A percentile compares a stretch with the other conserved stretches of the same genome.
These are phyloP conservation scores for Kodamaea fukazawae DNA, from an alignment of 805 yeast species.

Conservation along the genomic window DNA sequence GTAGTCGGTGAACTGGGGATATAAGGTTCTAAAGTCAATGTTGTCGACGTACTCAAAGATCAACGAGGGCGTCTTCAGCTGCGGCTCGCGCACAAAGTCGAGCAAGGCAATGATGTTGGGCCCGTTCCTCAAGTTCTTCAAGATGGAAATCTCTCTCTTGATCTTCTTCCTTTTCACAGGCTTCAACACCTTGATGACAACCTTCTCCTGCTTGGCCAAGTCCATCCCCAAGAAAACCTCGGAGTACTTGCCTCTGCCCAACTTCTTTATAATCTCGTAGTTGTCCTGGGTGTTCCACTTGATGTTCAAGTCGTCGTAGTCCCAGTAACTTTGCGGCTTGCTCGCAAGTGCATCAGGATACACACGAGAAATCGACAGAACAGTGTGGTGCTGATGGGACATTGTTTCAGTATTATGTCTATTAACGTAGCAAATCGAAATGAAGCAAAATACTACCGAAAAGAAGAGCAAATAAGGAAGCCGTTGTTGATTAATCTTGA, in stretches of 20 bases:
- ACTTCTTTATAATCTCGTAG: conserved; percentile 78
- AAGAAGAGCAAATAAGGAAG: conserved; percentile 3
- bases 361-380: conserved; percentile 65
- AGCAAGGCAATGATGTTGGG: conserved; percentile 72
- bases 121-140: conserved; percentile 81
- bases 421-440: conserved; percentile 7
- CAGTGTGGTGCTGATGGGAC: conserved; percentile 19
- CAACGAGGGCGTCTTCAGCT: conserved; percentile 81
- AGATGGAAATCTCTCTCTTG: conserved; percentile 82
- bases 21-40: conserved; percentile 80
- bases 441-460: conserved; percentile 6
- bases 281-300: conserved; percentile 84
- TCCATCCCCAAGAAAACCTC: conserved; percentile 89
- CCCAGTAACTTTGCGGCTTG: conserved; percentile 85
- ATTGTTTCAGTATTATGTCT: conserved; percentile 1
- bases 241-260: conserved; percentile 91
- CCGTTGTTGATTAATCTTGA: not conserved
- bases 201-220: conserved; percentile 54
- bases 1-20: conserved; percentile 70
- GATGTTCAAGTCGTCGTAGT: conserved; percentile 62
- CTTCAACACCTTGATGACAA: conserved; percentile 87
- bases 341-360: conserved; percentile 75
- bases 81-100: conserved; percentile 86
- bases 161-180: conserved; percentile 93
- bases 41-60: conserved; percentile 84